Evolutionary conservation across 1,284 basidiomycete genomes (phyloP).

Genomic region (Fistulina hepatica): DNA sequence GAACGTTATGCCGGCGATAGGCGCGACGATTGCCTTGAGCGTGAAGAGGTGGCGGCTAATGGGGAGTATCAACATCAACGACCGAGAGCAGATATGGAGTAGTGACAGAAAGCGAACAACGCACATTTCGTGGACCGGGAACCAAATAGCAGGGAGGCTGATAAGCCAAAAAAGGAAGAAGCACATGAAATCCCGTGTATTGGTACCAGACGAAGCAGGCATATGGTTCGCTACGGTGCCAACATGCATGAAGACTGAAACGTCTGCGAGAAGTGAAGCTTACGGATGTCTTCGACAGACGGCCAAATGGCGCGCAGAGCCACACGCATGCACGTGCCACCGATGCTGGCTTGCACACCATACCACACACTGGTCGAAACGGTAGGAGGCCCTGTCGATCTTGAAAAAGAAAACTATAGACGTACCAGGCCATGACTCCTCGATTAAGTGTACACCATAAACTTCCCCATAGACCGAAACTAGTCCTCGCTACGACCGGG

Average conservation of each 20-base stretch:
- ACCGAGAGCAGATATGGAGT: neutral
- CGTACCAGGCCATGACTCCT: slow-evolving; percentile 66
- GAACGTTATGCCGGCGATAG: slow-evolving; percentile 65
- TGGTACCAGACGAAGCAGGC: slow-evolving; percentile 60
- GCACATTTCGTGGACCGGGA: slow-evolving; percentile 71
- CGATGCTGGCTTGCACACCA: slow-evolving; percentile 74
- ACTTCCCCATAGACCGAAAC: slow-evolving; percentile 75
- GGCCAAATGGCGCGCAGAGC: slow-evolving; percentile 69
- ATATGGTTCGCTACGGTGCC: slow-evolving; percentile 44
- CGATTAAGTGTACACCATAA: slow-evolving; percentile 79
- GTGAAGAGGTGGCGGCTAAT: slow-evolving; percentile 70
- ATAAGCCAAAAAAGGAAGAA: slow-evolving; percentile 86
- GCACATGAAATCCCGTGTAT: slow-evolving; percentile 59
- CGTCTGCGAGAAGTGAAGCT: slow-evolving; percentile 19
- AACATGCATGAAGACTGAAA: slow-evolving; percentile 2
- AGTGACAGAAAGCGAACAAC: slow-evolving; percentile 18
- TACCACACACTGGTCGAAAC: slow-evolving; percentile 49
- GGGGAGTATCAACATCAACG: neutral
- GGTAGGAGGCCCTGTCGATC: neutral
- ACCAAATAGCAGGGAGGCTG: slow-evolving; percentile 70
- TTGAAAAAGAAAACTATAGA: slow-evolving; percentile 11
- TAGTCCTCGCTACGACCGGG: slow-evolving; percentile 66
- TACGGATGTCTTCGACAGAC: slow-evolving; percentile 57
- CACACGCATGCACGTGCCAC: slow-evolving; percentile 65
- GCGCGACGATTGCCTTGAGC: slow-evolving; percentile 64